Base-by-base conservation (phyloP, 345 rosid species). In the Eucalyptus pumila region DNA sequence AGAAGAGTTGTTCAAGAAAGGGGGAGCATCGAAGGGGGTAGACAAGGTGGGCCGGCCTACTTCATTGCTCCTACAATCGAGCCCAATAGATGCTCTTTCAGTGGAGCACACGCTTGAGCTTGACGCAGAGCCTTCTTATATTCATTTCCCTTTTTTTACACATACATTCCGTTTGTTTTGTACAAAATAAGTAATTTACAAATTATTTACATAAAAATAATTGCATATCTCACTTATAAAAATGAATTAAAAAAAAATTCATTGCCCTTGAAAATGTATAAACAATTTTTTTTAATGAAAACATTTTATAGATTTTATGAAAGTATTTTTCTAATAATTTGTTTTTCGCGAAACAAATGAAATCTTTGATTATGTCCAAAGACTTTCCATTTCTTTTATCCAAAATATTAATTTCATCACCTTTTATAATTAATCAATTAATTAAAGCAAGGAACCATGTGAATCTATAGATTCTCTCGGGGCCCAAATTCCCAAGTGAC, bases 291-390 rank as follows among this genome's bases (percentile, higher is more conserved):
- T 51, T 51, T 51, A 51, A 51, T 51, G 56, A 51, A 51, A 51
- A 51, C 56, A 17, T 51, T 51, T 0, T 52, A 19, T 52, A 2
- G 5, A 52, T 52, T 52, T 52, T 19, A 8, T 5, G 0, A 7
- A 7, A 19, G 9, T 7, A 62, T 7, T 52, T 51, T 52, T 19
- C 5, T 3, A 52, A 52, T 52, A 52, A 1, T 52, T 19, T 0
- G 0, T 0, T 17, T 52, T 52, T 56, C 1, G 9, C 0, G 1
- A 56, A 56, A 24, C 62, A 56, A 56, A 24, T 56, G 30, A 1
- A 56, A 56, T 24, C 14, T 56, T 56, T 0, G 0, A 24, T 56
- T 2, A 0, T 0, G 5, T 34, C 6, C 3, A 0, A 32, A n/a
- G 0, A 32, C 4, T 32, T 32, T 67, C 40, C 42, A 67, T 67